Base-by-base conservation (phyloP, 345 rosid genomes). In the Iberis pinnata region DNA sequence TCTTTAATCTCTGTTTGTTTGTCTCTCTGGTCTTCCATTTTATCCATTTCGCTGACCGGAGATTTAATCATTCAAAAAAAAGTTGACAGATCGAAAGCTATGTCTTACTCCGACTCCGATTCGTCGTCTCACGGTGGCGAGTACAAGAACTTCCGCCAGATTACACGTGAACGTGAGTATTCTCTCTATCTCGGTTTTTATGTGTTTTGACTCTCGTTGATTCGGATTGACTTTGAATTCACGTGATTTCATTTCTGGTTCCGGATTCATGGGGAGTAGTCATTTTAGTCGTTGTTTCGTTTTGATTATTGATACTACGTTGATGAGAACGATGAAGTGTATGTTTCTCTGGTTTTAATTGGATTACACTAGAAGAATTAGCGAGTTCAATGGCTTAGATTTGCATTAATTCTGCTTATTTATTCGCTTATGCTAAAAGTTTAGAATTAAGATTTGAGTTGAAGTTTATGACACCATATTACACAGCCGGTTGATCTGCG, bases 91-190 rank as follows among this genome's bases (percentile, higher is more conserved):
- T 66, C 70, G 71, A 18, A n/a, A 60, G 60, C 59, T 60, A 93
- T 93, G 97, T 88, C 95, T 58, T 76, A 73, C 79, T 93, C 95
- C 24, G 97, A 93, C 62, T 88, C 99, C 32, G 95, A 93, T 67
- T 80, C 99, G 18, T 85, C 96, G 12, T 84, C 95, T 44, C 72
- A 67, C 43, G 79, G 60, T 38, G 81, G 73, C 49, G 97, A 88
- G 19, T 78, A 85, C 87, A 88, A 74, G 76, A 81, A 62, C 64
- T 79, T 93, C 61, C 72, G 72, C 26, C 99, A 93, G 73, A 75
- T 80, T 67, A 83, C 78, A 59, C 99, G 99, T 29, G 99, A 93
- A 71, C 79, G 99, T 93, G 54, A 80, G 84, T 2, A 3, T 70
- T 45, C 37, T 38, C 48, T 47, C 27, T 9, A 22, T 22, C 6